Evolutionary conservation across 139 green algal genomes (phyloP).

Genomic region (Parachlorella kessleri): DNA sequence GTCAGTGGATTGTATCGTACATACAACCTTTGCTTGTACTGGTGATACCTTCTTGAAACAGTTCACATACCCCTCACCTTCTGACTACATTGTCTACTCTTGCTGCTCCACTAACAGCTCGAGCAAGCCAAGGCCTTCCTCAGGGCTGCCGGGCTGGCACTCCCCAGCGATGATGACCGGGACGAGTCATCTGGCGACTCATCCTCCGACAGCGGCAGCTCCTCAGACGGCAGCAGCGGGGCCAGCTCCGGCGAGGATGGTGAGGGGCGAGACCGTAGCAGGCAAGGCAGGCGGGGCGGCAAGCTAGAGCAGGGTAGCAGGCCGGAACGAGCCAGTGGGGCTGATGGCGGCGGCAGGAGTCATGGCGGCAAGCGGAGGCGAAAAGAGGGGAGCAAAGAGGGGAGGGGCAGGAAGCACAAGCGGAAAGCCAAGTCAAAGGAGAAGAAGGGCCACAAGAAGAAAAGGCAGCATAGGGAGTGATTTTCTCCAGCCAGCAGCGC

Average conservation of each 20-base stretch:
- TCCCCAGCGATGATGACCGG: constrained; percentile 4
- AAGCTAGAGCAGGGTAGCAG: neutral
- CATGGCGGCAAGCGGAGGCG: neutral
- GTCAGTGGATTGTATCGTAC: no score
- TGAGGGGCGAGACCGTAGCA: neutral
- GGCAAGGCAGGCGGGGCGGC: neutral
- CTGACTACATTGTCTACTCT: no score
- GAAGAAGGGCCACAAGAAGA: constrained; percentile 31
- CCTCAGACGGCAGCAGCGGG: neutral
- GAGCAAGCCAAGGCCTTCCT: constrained; percentile 46
- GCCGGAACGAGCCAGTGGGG: neutral
- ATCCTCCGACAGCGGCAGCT: constrained; percentile 2
- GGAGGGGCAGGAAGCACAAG: constrained; percentile 19
- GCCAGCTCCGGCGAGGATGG: neutral
- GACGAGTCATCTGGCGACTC: neutral
- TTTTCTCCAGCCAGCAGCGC: no score
- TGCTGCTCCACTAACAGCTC: no score
- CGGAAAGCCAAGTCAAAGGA: constrained; percentile 18
- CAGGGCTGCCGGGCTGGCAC: constrained; percentile 37
- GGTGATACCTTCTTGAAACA: no score
- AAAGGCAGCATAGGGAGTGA: constrained; percentile 18
- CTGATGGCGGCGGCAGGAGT: neutral
- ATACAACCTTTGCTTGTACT: no score
- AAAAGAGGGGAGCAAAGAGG: constrained; percentile 3
- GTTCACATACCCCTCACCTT: no score